Evolutionary conservation across 2,329 filamentous ascomycete species (phyloP).

Genomic region (Colletotrichum lupini): DNA sequence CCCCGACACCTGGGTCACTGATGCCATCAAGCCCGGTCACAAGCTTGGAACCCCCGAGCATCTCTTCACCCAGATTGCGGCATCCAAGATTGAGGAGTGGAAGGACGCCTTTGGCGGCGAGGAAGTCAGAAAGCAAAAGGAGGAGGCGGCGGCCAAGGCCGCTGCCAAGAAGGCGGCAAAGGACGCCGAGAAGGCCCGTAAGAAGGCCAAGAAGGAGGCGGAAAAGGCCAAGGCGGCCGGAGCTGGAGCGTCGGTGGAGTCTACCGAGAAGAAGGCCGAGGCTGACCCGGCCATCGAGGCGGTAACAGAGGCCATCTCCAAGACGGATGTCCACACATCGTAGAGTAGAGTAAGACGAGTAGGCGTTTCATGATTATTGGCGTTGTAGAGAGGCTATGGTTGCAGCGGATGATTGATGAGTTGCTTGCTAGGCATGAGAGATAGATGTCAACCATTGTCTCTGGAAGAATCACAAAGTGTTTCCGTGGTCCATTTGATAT

Average conservation of each 20-base stretch:
- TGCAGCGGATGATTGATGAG: neutral
- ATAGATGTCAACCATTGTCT: neutral
- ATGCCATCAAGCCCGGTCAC: constrained; percentile 76
- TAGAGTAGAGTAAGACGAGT: constrained; percentile 4
- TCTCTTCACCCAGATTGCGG: constrained; percentile 85
- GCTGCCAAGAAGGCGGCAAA: constrained; percentile 63
- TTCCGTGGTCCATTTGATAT: neutral
- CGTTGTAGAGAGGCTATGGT: constrained; percentile 3
- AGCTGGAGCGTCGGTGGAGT: constrained; percentile 35
- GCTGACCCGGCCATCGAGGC: constrained; percentile 40
- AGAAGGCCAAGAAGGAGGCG: constrained; percentile 52
- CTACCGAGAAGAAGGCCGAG: constrained; percentile 39
- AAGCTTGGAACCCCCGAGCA: constrained; percentile 83
- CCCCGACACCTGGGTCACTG: constrained; percentile 73
- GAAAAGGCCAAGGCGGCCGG: constrained; percentile 27
- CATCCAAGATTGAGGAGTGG: constrained; percentile 87
- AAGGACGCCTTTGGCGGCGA: constrained; percentile 77
- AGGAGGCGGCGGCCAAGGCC: constrained; percentile 61
- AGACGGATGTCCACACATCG: constrained; percentile 41
- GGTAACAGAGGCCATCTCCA: constrained; percentile 40
- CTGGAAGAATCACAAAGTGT: neutral
- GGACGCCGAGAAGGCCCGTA: constrained; percentile 62
- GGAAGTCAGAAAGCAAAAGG: constrained; percentile 76
- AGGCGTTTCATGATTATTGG: neutral
- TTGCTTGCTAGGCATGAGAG: neutral